Base-by-base conservation (phyloP, 345 rosid species). In the Orychophragmus violaceus region DNA sequence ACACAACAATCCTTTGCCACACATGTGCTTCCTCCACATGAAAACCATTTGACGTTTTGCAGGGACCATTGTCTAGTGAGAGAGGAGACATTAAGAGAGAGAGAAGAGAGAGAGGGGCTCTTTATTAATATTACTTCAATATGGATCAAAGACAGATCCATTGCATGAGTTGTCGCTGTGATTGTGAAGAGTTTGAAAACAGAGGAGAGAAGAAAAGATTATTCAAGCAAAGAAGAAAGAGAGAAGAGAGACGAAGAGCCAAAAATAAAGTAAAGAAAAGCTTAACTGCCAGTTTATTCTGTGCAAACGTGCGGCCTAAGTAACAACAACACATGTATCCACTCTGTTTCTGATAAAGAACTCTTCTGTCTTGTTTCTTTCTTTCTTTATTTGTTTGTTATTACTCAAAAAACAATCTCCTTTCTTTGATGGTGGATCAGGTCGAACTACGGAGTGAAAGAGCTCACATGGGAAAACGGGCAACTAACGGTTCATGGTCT, bases 401-500 rank as follows among this genome's bases (percentile, higher is more conserved):
- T 33, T 41, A 45, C 58, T n/a, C n/a, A n/a, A 24, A 71, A 42
- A 42, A 0, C 10, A 45, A 36, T 25, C 3, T 22, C 16, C 23
- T 24, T 2, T 51, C 1, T 33, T 6, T 13, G 5, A 24, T 54
- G 42, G 23, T 50, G 41, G n/a, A 14, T 53, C 79, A 80, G 86
- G 86, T 76, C 82, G 11, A 76, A 72, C 30, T 76, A 78, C 33
- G 82, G 77, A 71, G 71, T 78, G 5, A 75, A 78, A 64, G 84
- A 80, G 74, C 82, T 78, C 25, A 76, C 79, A 62, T 84, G 88
- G 84, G 80, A 78, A 51, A 84, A 81, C 62, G 84, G 85, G 44
- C 81, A 84, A 36, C 2, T 76, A 53, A 75, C 79, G 4, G 78
- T 81, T 64, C 74, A 79, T 39, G 88, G 84, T 50, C 79, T 79